These are phyloP conservation scores for Pharus latifolius DNA, from an alignment of 176 grass and related monocot genomes.

Conservation along the genomic window DNA sequence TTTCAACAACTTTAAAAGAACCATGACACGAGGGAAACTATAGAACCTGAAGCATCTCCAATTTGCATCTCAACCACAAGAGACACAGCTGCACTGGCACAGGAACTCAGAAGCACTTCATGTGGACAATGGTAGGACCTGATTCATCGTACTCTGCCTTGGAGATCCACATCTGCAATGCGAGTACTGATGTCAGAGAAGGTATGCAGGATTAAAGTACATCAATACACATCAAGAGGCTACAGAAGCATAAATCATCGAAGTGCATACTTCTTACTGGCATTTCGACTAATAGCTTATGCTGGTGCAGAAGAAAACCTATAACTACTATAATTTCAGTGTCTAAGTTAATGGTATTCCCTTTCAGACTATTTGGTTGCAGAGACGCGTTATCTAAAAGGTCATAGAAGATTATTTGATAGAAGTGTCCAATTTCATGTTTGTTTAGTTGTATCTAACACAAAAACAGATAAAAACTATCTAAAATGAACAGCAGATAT, in stretches of 20 bases:
- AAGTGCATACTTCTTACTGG: too few species aligned
- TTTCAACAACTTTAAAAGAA: background rate
- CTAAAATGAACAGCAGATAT: too few species aligned
- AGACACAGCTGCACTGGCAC: background rate
- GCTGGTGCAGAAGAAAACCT: background rate
- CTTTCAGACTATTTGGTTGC: too few species aligned
- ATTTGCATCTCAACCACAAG: constrained; percentile 18
- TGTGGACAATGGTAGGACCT: constrained; percentile 66
- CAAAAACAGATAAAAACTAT: background rate
- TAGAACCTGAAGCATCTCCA: constrained; percentile 12
- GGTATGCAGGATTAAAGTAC: background rate
- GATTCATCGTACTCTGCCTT: constrained; percentile 82
- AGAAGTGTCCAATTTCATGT: background rate
- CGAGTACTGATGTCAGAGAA: background rate
- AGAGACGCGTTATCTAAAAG: background rate
- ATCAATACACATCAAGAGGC: background rate
- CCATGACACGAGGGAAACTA: background rate
- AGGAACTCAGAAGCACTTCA: constrained; percentile 65
- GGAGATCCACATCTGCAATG: constrained; percentile 73
- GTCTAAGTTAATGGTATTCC: too few species aligned
- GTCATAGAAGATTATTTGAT: background rate
- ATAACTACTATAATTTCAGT: too few species aligned
- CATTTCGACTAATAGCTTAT: background rate
- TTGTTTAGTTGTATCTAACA: background rate
- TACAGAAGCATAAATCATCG: too few species aligned